Percentiles rank a stretch among this genome's conserved stretches.
Evolutionary conservation across 192 early-diverging fungal genomes (phyloP).

Genomic region (Funneliformis mosseae): DNA sequence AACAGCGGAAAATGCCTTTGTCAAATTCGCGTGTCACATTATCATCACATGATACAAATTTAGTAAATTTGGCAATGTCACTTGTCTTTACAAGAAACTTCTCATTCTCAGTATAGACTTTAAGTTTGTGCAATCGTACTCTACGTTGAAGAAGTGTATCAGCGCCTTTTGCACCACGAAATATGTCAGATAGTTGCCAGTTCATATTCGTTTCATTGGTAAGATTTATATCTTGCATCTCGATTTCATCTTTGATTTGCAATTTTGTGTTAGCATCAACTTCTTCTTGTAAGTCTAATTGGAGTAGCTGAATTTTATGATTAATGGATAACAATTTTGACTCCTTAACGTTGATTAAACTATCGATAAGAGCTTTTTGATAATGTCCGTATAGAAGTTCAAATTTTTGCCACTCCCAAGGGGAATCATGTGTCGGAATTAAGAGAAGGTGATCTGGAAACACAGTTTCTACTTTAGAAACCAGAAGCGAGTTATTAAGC

Average conservation of each 20-base stretch:
- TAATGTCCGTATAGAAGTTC: slow-evolving; percentile 16
- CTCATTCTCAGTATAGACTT: background rate
- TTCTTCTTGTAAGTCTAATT: background rate
- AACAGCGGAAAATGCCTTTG: slow-evolving; percentile 17
- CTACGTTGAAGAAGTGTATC: slow-evolving; percentile 14
- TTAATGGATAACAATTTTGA: background rate
- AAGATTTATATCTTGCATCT: too few relatives aligned
- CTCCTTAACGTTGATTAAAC: slow-evolving; percentile 6
- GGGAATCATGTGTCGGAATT: slow-evolving; percentile 22
- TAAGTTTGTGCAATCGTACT: slow-evolving; percentile 11
- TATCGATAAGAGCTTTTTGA: slow-evolving; percentile 29
- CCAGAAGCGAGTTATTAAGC: slow-evolving; percentile 7
- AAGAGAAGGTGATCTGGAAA: slow-evolving; percentile 29
- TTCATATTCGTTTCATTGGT: background rate
- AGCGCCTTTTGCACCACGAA: slow-evolving; percentile 6
- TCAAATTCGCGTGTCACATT: slow-evolving; percentile 22
- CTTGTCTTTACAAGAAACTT: slow-evolving; percentile 6
- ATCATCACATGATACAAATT: slow-evolving; percentile 18
- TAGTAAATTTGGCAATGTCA: background rate
- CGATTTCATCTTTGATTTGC: too few relatives aligned
- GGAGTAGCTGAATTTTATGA: slow-evolving; percentile 3
- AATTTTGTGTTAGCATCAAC: background rate
- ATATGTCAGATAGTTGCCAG: slow-evolving; percentile 9
- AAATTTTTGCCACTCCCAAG: slow-evolving; percentile 28
- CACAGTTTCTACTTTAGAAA: slow-evolving; percentile 17